Evolutionary conservation across 2,329 filamentous ascomycete genomes (phyloP), one percentile per base, ranked within the genome.

Genomic region (Diaporthe humulicola): DNA sequence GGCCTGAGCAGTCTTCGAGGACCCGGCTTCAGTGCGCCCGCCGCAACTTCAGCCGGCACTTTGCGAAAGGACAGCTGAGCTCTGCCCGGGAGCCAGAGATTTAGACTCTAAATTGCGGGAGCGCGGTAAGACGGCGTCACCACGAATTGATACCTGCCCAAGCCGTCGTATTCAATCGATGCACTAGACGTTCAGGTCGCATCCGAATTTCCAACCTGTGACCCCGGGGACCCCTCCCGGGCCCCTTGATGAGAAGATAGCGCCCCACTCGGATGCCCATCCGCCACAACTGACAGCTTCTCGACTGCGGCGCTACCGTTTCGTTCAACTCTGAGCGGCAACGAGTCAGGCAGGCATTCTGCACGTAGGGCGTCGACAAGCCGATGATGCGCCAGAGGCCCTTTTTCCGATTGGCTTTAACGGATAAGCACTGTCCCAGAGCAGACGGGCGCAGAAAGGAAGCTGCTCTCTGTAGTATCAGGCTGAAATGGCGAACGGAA

Each of bases 271-370:
- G 70, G 70, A 42, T 33, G 45, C 19, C 3, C 57, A 54, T 50
- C 70, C 70, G 70, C 70, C 17, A 52, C 42, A 72, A 54, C 50
- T 72, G 70, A 72, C 70, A 72, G 57, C 57, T 64, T 36, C 38
- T 33, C 30, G 57, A 38, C 57, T 22, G 33, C 42, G n/a, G 48
- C 42, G 42, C 70, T 52, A 52, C 42, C 42, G 70, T 71, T 61
- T 71, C 33, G 56, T 52, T 52, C 38, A n/a, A 38, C 64, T 50
- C 45, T 36, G 45, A 50, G 61, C 61, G 61, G 64, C 45, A 67
- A 38, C 64, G 64, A 67, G 64, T 67, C 64, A 67, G 56, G 52
- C 19, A 7, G 22, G 48, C 25, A 2, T 9, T 8, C n/a, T 14
- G n/a, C 9, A 52, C n/a, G 28, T 45, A 57, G 50, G 48, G 50